Percentiles rank a stretch among this genome's conserved stretches.
Evolutionary conservation across 305 asterid genomes (phyloP).

Genomic region (Fraxinus greggii): DNA sequence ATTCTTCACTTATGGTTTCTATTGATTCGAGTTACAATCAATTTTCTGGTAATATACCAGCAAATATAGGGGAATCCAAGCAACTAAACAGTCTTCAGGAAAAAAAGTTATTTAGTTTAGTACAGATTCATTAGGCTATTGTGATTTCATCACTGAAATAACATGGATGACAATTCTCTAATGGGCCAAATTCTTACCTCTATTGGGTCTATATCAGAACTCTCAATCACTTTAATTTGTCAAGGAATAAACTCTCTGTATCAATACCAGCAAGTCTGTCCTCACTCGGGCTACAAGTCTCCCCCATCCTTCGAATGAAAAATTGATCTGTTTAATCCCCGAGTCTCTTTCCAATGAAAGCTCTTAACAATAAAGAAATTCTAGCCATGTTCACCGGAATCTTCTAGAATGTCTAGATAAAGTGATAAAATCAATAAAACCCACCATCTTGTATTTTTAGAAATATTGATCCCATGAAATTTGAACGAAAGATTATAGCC

Average conservation of each 20-base stretch:
- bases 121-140: too few species aligned
- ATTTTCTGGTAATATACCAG: slow-evolving; percentile 63
- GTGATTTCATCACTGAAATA: too few species aligned
- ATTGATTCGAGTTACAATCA: slow-evolving; percentile 58
- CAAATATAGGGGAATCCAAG: slow-evolving; percentile 49
- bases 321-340: slow-evolving; percentile 62
- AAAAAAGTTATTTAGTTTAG: too few species aligned
- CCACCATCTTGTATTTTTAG: not conserved
- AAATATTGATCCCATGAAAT: not conserved
- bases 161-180: too few species aligned
- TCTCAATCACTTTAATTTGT: too few species aligned
- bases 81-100: too few species aligned
- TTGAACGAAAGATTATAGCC: too few species aligned
- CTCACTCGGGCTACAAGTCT: slow-evolving; percentile 30
- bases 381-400: slow-evolving; percentile 44
- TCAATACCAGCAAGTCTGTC: too few species aligned
- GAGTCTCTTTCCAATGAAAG: slow-evolving; percentile 50
- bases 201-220: too few species aligned
- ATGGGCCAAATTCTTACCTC: too few species aligned
- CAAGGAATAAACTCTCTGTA: too few species aligned
- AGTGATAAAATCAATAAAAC: not conserved
- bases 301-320: slow-evolving; percentile 63
- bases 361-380: slow-evolving; percentile 48
- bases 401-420: slow-evolving; percentile 16
- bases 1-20: slow-evolving; percentile 38